Evolutionary conservation across 208 protist species (phyloP).

Genomic region (Leishmania tarentolae): DNA sequence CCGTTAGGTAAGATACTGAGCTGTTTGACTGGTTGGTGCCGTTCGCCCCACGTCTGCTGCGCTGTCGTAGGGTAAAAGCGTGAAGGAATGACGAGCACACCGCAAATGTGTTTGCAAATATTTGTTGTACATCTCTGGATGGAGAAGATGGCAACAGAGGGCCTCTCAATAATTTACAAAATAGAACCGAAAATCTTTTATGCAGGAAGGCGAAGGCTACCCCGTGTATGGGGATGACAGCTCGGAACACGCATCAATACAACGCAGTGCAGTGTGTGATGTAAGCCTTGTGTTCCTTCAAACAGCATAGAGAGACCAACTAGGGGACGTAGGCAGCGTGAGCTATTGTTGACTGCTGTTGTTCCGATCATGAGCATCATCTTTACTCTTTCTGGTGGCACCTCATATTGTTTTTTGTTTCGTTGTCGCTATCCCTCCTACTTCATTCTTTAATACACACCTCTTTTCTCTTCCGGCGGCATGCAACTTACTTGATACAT

Average conservation of each 20-base stretch:
- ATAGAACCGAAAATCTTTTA: neutral
- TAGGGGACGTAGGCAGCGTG: neutral
- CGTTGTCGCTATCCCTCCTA: neutral
- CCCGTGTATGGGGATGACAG: neutral
- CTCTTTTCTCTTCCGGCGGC: neutral
- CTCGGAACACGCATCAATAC: neutral
- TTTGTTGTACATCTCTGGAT: neutral
- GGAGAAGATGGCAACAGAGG: neutral
- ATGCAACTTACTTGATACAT: neutral
- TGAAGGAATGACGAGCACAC: neutral
- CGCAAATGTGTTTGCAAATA: neutral
- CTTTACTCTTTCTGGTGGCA: neutral
- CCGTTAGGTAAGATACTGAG: neutral
- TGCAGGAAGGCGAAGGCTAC: neutral
- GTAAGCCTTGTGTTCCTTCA: neutral
- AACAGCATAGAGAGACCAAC: neutral
- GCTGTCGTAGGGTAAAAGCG: neutral
- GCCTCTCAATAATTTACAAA: neutral
- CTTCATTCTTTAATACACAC: neutral
- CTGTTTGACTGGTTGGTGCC: neutral
- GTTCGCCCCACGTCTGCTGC: neutral
- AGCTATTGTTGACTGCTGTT: neutral
- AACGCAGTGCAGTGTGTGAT: neutral
- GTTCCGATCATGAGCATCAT: no score
- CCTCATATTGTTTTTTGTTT: neutral